Conservation (phyloP, 108 stramenopile species). For the Nitzschia sp. region DNA sequence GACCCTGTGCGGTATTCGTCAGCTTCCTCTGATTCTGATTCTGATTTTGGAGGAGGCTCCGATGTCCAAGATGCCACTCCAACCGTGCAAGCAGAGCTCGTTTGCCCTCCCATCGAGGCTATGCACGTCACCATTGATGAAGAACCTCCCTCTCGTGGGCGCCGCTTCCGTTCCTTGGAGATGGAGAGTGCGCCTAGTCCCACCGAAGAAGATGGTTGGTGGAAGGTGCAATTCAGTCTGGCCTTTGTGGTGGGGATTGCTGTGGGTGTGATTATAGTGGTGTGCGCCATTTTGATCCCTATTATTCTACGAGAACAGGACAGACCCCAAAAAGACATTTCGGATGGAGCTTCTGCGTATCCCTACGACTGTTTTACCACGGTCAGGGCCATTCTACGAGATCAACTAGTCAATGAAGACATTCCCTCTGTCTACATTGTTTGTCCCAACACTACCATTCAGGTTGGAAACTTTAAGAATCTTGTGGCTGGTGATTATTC, state of each 20-base stretch:
- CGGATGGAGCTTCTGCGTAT: background rate
- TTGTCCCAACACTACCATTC: conserved; percentile 15
- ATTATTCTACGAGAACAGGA: background rate
- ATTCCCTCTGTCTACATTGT: background rate
- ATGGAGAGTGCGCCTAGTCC: background rate
- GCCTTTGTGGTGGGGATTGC: background rate
- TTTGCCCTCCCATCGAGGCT: conserved; percentile 11
- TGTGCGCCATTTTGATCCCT: background rate
- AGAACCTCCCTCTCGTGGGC: background rate
- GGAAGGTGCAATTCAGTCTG: too few relatives aligned
- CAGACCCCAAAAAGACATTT: background rate
- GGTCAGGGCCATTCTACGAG: background rate
- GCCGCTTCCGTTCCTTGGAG: background rate
- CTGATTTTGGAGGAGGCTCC: too few relatives aligned
- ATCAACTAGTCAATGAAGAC: conserved; percentile 1
- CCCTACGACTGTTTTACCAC: conserved; percentile 9
- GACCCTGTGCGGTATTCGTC: too few relatives aligned
- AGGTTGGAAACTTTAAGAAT: conserved; percentile 11
- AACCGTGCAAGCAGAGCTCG: conserved; percentile 6
- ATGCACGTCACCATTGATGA: conserved; percentile 9
- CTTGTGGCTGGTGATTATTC: background rate
- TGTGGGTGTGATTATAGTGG: background rate
- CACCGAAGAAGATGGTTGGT: too few relatives aligned
- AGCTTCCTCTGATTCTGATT: too few relatives aligned
- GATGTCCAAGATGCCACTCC: background rate